Percentiles rank a stretch among this genome's conserved stretches.
These are phyloP conservation scores for Vitis hybrid DNA, from an alignment of 177 flowering plant species.

Conservation along the genomic window DNA sequence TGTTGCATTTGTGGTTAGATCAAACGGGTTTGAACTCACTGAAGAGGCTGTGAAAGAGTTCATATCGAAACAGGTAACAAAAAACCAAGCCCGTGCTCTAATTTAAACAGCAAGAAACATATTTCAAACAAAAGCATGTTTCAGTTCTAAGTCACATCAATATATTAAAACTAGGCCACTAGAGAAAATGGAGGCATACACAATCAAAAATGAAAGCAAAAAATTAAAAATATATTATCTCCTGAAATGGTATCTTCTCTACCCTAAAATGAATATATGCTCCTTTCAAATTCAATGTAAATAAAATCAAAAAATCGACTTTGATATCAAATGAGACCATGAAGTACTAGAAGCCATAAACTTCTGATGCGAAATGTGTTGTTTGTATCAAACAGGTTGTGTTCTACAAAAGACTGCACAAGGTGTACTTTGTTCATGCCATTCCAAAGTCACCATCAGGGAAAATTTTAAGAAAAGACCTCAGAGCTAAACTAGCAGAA, in stretches of 20 bases:
- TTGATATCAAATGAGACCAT: not conserved
- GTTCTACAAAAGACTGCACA: slow-evolving; percentile 77
- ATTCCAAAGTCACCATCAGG: slow-evolving; percentile 77
- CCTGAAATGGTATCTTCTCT: too few species aligned
- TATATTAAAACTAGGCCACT: too few species aligned
- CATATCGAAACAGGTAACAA: slow-evolving; percentile 60
- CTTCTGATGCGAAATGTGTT: slow-evolving; percentile 1
- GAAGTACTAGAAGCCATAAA: too few species aligned
- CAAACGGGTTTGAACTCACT: slow-evolving; percentile 39
- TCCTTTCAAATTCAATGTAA: too few species aligned
- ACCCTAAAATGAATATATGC: too few species aligned
- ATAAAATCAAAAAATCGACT: not conserved
- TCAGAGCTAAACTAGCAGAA: slow-evolving; percentile 66
- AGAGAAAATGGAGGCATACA: too few species aligned
- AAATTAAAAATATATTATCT: too few species aligned
- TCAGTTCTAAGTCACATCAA: too few species aligned
- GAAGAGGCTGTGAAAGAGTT: slow-evolving; percentile 61
- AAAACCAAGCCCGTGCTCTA: too few species aligned
- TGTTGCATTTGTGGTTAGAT: slow-evolving; percentile 75
- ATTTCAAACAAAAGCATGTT: too few species aligned
- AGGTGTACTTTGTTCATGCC: slow-evolving; percentile 60
- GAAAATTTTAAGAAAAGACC: slow-evolving; percentile 76
- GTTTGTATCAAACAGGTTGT: slow-evolving; percentile 55
- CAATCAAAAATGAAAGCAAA: too few species aligned
- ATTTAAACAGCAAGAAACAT: too few species aligned